Conservation (phyloP, 2,329 filamentous ascomycete genomes). For the Colletotrichum sidae region DNA sequence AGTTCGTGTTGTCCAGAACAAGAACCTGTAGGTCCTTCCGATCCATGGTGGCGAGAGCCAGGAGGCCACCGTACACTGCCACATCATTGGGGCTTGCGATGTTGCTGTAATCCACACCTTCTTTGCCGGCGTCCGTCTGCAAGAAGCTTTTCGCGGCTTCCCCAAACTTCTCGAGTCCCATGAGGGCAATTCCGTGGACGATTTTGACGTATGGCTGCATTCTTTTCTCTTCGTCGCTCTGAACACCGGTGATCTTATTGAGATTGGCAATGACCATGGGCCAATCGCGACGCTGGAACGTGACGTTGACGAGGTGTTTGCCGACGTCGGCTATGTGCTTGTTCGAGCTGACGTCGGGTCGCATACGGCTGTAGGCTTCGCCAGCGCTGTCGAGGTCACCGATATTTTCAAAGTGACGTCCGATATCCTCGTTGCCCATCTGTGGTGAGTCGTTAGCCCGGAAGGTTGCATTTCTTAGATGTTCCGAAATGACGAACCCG, state of each 20-base stretch:
- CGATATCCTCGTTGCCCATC: conserved; percentile 96
- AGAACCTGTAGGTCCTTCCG: conserved; percentile 77
- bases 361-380: conserved; percentile 87
- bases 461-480: background rate
- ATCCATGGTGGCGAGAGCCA: conserved; percentile 90
- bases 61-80: conserved; percentile 90
- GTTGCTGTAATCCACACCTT: conserved; percentile 69
- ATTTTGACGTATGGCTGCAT: conserved; percentile 65
- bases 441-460: conserved; percentile 50
- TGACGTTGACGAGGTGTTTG: conserved; percentile 80
- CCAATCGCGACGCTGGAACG: conserved; percentile 84
- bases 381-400: conserved; percentile 79
- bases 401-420: conserved; percentile 81
- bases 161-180: conserved; percentile 59
- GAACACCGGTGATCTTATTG: conserved; percentile 71
- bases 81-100: conserved; percentile 88
- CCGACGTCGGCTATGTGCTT: conserved; percentile 87
- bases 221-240: conserved; percentile 60
- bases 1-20: conserved; percentile 83
- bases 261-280: conserved; percentile 69
- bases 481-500: conserved; percentile 65
- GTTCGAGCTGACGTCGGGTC: conserved; percentile 86
- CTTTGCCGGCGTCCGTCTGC: conserved; percentile 58
- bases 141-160: conserved; percentile 82
- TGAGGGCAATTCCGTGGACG: conserved; percentile 61